Conservation (phyloP, 345 rosid species). For the thale cress (Arabidopsis thaliana) region TAIR10.1 NC_003074.8:447501-448000, state of each 20-base stretch:
- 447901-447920: slow-evolving; percentile 56
- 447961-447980: slow-evolving; percentile 68
- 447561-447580: not conserved
- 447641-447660: not conserved
- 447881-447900: slow-evolving; percentile 62
- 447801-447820: slow-evolving; percentile 11
- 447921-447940: slow-evolving; percentile 73
- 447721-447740: not conserved
- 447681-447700: slow-evolving; percentile 12
- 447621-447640: not conserved
- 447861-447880: slow-evolving; percentile 22
- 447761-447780: slow-evolving; percentile 5
- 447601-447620: not conserved
- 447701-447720: slow-evolving; percentile 6
- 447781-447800: slow-evolving; percentile 17
- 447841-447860: not conserved
- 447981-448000: slow-evolving; percentile 74
- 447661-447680: slow-evolving; percentile 9
- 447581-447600: slow-evolving; percentile 19
- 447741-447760: not conserved
- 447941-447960: slow-evolving; percentile 77
- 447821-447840: slow-evolving; percentile 9
- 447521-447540: not conserved
- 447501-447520: slow-evolving; percentile 18
- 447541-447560: slow-evolving; percentile 11